These are phyloP conservation scores for Cyclotella kingstonii DNA, from an alignment of 108 stramenopile species.

Conservation along the genomic window DNA sequence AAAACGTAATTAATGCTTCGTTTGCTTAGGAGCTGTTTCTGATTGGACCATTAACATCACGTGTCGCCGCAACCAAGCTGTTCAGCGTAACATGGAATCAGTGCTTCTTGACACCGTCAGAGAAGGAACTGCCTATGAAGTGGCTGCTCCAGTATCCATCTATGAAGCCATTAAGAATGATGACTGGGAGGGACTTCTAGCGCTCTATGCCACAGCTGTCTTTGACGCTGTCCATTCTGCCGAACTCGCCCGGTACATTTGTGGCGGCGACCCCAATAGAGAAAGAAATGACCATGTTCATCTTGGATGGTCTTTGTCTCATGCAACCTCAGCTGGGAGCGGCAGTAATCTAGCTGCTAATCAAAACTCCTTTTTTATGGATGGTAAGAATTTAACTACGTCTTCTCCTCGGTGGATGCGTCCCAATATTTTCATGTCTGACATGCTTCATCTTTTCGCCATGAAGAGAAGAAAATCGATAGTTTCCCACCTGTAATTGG, in stretches of 20 bases:
- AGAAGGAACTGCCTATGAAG: no score
- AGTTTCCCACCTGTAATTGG: background rate
- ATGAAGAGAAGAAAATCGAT: conserved; percentile 36
- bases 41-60: no score
- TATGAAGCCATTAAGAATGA: conserved; percentile 56
- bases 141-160: no score
- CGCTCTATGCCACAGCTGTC: conserved; percentile 52
- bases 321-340: background rate
- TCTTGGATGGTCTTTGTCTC: background rate
- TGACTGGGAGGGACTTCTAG: conserved; percentile 54
- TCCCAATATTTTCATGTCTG: background rate
- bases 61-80: no score
- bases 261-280: background rate
- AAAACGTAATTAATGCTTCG: no score
- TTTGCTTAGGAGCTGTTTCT: no score
- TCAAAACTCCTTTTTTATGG: no score
- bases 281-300: background rate
- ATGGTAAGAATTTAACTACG: background rate
- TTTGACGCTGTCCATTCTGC: conserved; percentile 29
- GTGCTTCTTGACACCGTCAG: no score
- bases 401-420: background rate
- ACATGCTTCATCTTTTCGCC: background rate
- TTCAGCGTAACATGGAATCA: no score
- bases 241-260: conserved; percentile 16
- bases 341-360: no score